A percentile compares a stretch with the other conserved stretches of the same genome.
phyloP scores from a whole-genome alignment of 2,329 filamentous ascomycete species.

The Claviceps humidiphila region DNA sequence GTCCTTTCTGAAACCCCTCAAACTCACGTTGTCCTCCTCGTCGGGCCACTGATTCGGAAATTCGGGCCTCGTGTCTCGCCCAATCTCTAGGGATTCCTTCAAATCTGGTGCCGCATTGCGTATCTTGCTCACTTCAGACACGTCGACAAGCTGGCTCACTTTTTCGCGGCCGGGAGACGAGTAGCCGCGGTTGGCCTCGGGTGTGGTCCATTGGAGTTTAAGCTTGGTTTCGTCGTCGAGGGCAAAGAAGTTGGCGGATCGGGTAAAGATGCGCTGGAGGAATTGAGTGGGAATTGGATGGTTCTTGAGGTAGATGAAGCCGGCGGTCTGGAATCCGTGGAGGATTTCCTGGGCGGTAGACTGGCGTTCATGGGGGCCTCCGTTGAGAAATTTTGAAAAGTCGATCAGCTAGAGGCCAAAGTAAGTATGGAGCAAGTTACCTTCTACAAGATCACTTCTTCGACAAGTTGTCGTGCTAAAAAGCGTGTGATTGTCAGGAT shows the following conservation, averaged over 20 bases:
- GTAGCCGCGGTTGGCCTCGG: conserved; percentile 63
- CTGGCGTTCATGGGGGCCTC: conserved; percentile 44
- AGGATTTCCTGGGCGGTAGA: conserved; percentile 60
- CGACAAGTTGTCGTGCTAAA: neutral
- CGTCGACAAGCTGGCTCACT: conserved; percentile 43
- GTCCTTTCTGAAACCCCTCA: conserved; percentile 48
- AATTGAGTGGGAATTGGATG: conserved; percentile 50
- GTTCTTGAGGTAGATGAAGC: conserved; percentile 81
- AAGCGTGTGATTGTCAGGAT: neutral
- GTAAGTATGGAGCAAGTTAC: neutral
- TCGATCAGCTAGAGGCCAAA: conserved; percentile 26
- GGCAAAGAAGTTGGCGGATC: conserved; percentile 58
- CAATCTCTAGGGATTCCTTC: conserved; percentile 54
- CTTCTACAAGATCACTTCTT: neutral
- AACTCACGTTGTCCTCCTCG: conserved; percentile 26
- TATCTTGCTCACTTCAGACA: conserved; percentile 41
- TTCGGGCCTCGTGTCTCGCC: conserved; percentile 42
- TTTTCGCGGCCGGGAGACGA: conserved; percentile 59
- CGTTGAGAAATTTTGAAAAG: conserved; percentile 59
- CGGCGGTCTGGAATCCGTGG: conserved; percentile 68
- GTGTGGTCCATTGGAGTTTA: conserved; percentile 55
- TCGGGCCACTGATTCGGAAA: conserved; percentile 67
- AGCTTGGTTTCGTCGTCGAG: conserved; percentile 51
- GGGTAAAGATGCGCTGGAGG: conserved; percentile 43
- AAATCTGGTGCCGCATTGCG: conserved; percentile 47